Conservation (phyloP, 1,284 basidiomycete genomes). For the Phylloporus gajari region DNA sequence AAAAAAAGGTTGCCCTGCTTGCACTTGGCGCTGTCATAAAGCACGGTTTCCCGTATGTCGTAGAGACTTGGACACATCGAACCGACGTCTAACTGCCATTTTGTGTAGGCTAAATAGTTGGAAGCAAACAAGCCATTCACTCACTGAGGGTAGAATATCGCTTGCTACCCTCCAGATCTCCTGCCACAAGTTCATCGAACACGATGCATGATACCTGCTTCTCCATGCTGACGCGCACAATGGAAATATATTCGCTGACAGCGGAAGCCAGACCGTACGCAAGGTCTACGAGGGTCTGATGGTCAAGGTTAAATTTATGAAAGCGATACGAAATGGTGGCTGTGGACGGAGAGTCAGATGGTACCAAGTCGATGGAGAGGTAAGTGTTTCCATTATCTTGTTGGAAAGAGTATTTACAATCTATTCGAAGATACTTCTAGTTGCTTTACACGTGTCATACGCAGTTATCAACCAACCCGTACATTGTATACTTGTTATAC, state of each 20-base stretch:
- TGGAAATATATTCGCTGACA: conserved; percentile 43
- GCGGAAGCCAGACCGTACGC: conserved; percentile 58
- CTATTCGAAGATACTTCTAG: not conserved
- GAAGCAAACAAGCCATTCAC: conserved; percentile 36
- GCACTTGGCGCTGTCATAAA: conserved; percentile 60
- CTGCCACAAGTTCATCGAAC: conserved; percentile 52
- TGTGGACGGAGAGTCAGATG: conserved; percentile 25
- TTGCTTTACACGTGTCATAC: not conserved
- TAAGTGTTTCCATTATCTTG: not conserved
- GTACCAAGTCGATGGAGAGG: not conserved
- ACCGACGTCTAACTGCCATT: not conserved
- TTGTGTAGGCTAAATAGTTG: conserved; percentile 48
- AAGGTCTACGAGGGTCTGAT: conserved; percentile 52
- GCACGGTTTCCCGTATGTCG: conserved; percentile 54
- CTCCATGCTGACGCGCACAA: conserved; percentile 52
- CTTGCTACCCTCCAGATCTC: conserved; percentile 51
- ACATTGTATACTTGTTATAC: no score
- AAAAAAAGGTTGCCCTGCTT: conserved; percentile 59
- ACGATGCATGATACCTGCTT: conserved; percentile 38
- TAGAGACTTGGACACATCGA: not conserved
- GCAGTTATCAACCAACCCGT: not conserved
- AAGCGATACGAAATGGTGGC: conserved; percentile 25
- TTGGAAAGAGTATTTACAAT: not conserved
- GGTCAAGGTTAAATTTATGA: conserved; percentile 40
- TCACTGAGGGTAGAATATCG: conserved; percentile 49